Conservation (phyloP, 352 stramenopile species). For the Phytophthora palmivora region DNA sequence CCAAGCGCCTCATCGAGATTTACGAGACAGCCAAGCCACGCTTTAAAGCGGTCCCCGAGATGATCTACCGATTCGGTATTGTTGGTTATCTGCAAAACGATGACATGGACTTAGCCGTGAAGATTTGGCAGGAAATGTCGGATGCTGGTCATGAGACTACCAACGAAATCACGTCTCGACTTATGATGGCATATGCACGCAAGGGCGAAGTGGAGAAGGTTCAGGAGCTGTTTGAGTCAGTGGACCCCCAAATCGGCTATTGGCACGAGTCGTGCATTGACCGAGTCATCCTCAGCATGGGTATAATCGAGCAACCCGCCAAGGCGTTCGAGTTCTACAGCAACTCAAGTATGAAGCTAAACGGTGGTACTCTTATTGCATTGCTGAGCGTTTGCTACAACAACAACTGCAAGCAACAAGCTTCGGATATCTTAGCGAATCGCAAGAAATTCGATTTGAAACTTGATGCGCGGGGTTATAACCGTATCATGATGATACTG, state of each 20-base stretch:
- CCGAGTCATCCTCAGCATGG: constrained; percentile 72
- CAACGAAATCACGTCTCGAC: constrained; percentile 73
- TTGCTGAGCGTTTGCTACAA: constrained; percentile 72
- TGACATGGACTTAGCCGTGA: constrained; percentile 52
- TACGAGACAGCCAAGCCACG: constrained; percentile 53
- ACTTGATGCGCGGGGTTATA: constrained; percentile 75
- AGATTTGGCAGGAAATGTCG: constrained; percentile 63
- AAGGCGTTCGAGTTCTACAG: constrained; percentile 83
- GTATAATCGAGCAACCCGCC: constrained; percentile 61
- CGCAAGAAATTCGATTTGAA: constrained; percentile 78
- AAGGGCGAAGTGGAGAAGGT: constrained; percentile 55
- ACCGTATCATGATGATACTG: constrained; percentile 74
- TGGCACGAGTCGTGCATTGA: constrained; percentile 80
- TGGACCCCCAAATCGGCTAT: constrained; percentile 68
- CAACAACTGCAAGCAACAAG: constrained; percentile 78
- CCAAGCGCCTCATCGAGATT: constrained; percentile 52
- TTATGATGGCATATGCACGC: constrained; percentile 64
- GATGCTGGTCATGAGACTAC: constrained; percentile 58
- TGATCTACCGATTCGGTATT: constrained; percentile 79
- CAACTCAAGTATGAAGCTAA: constrained; percentile 84
- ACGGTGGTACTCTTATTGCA: constrained; percentile 70
- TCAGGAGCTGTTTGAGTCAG: constrained; percentile 53
- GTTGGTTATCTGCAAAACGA: constrained; percentile 57
- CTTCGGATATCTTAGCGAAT: constrained; percentile 76
- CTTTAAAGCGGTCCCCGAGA: constrained; percentile 62